These are phyloP conservation scores for Gymnopus androsaceus DNA, from an alignment of 1,284 basidiomycete genomes.

Conservation along the genomic window DNA sequence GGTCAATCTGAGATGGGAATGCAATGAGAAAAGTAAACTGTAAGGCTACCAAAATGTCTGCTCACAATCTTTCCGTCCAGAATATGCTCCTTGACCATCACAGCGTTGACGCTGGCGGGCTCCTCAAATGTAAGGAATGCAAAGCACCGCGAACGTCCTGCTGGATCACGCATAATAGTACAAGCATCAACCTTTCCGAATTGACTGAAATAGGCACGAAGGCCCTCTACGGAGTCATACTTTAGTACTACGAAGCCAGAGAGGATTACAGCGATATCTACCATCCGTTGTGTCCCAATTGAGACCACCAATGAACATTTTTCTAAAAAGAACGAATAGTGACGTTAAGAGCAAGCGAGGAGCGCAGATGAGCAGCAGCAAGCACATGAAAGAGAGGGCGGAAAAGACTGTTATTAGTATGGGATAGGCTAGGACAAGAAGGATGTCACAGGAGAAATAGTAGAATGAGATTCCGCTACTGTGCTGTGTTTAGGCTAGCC, in stretches of 20 bases:
- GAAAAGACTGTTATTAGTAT: constrained; percentile 67
- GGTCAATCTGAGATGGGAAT: constrained; percentile 79
- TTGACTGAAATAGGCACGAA: constrained; percentile 84
- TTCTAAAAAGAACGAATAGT: constrained; percentile 55
- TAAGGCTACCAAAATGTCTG: constrained; percentile 8
- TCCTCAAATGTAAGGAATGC: constrained; percentile 93
- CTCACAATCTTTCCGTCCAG: constrained; percentile 92
- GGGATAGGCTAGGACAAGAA: constrained; percentile 69
- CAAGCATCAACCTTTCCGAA: constrained; percentile 92
- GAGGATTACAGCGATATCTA: constrained; percentile 46
- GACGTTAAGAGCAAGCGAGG: constrained; percentile 6
- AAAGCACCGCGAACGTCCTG: constrained; percentile 89
- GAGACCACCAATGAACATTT: constrained; percentile 96
- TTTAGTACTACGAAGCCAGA: constrained; percentile 41
- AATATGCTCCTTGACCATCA: constrained; percentile 87
- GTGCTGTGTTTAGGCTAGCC: constrained; percentile 60
- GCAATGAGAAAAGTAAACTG: constrained; percentile 4
- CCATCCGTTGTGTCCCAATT: constrained; percentile 98
- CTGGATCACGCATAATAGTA: constrained; percentile 93
- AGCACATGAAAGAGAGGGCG: constrained; percentile 36
- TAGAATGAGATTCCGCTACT: constrained; percentile 58
- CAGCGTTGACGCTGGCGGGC: constrained; percentile 83
- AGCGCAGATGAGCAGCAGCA: constrained; percentile 15
- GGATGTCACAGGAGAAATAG: constrained; percentile 54
- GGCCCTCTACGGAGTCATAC: constrained; percentile 59